phyloP scores from a whole-genome alignment of 148 eudicot species.

The Nepenthes gracilis region DNA sequence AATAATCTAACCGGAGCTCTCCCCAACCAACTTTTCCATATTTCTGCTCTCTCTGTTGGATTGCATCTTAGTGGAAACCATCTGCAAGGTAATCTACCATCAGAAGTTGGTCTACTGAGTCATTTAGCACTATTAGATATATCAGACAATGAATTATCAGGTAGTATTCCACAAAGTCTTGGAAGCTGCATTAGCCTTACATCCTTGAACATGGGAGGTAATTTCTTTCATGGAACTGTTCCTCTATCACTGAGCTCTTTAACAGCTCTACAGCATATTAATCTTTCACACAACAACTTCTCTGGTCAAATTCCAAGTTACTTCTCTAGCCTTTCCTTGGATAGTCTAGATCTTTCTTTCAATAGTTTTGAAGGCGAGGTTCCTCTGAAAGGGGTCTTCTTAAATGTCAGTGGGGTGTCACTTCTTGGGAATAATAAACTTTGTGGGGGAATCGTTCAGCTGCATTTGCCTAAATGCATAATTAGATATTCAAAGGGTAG shows the following conservation, averaged over 20 bases:
- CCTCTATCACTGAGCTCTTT: constrained; percentile 10
- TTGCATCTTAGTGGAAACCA: not conserved
- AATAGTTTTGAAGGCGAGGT: constrained; percentile 17
- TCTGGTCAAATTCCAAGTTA: constrained; percentile 15
- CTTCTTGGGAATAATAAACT: constrained; percentile 13
- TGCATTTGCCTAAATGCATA: constrained; percentile 9
- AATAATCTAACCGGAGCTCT: constrained; percentile 5
- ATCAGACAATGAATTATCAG: constrained; percentile 4
- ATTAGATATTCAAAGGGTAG: not conserved
- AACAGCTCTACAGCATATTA: constrained; percentile 1
- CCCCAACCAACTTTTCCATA: constrained; percentile 3
- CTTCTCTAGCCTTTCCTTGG: constrained; percentile 5
- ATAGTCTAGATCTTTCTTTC: constrained; percentile 7
- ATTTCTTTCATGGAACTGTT: constrained; percentile 11
- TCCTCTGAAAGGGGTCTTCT: constrained; percentile 9
- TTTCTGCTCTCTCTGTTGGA: not conserved
- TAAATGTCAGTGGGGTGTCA: constrained; percentile 4
- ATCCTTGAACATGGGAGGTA: not conserved
- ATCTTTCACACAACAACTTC: constrained; percentile 14
- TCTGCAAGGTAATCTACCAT: constrained; percentile 9
- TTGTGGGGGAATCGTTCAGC: constrained; percentile 14
- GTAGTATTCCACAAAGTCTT: constrained; percentile 7
- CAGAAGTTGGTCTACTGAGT: constrained; percentile 1
- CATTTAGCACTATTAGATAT: not conserved
- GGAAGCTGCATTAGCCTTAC: constrained; percentile 4